Evolutionary conservation across 2,329 filamentous ascomycete genomes (phyloP).

Genomic region (Stromatinia cepivora): DNA sequence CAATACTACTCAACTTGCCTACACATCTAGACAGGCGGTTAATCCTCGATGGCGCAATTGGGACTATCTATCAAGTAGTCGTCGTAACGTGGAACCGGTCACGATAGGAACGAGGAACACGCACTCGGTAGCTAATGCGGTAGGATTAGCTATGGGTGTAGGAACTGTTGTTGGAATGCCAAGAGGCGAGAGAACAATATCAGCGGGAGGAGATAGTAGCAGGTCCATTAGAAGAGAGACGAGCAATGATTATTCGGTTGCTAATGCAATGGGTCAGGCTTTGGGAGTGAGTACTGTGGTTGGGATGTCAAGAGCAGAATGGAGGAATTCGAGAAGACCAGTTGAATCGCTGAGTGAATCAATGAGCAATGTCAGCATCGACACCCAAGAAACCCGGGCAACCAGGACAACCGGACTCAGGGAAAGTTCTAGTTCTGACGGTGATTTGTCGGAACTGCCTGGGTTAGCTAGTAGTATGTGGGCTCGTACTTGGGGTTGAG

Average conservation of each 20-base stretch:
- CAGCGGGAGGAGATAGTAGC: not conserved
- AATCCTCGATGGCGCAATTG: not conserved
- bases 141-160: not conserved
- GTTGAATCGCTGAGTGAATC: no score
- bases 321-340: not conserved
- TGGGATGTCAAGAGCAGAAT: not conserved
- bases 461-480: not conserved
- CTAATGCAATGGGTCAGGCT: not conserved
- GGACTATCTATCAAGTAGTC: not conserved
- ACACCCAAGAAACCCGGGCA: not conserved
- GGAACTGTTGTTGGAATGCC: not conserved
- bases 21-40: no score
- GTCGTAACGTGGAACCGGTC: rapidly evolving
- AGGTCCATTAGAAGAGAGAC: not conserved
- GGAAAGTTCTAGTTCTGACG: not conserved
- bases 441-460: not conserved
- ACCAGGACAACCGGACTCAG: not conserved
- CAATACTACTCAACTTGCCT: not conserved
- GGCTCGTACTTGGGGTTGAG: not conserved
- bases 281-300: not conserved
- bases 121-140: not conserved
- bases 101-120: not conserved
- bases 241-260: not conserved
- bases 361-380: no score
- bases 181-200: not conserved